Evolutionary conservation across 2,329 filamentous ascomycete genomes (phyloP).

Genomic region (Gnomoniopsis smithogilvyi): DNA sequence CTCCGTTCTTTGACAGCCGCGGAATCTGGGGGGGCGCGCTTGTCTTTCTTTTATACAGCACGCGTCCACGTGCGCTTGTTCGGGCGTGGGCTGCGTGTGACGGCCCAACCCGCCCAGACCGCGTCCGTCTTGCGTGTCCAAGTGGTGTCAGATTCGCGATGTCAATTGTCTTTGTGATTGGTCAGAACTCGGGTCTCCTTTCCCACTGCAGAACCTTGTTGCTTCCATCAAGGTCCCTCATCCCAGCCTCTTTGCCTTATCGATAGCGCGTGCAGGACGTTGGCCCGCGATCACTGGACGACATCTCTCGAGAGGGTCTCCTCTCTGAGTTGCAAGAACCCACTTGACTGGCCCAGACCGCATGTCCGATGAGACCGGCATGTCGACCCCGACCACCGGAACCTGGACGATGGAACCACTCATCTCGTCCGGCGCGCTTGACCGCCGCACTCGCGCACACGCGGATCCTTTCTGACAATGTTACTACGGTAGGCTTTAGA

Average conservation of each 20-base stretch:
- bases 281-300: not conserved
- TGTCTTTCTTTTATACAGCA: not conserved
- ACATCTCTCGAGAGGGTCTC: constrained; percentile 1
- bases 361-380: constrained; percentile 17
- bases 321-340: not conserved
- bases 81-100: not conserved
- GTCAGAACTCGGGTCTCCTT: not conserved
- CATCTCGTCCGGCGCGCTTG: constrained; percentile 12
- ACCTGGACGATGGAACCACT: constrained; percentile 10
- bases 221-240: not conserved
- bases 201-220: not conserved
- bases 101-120: not conserved
- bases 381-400: constrained; percentile 12
- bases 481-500: not conserved
- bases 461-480: not conserved
- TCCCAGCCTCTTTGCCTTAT: not conserved
- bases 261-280: not conserved
- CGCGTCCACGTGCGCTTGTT: too few relatives aligned
- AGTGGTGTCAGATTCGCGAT: constrained; percentile 14
- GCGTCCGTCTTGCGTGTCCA: constrained; percentile 16
- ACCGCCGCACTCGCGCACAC: constrained; percentile 12
- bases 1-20: too few relatives aligned
- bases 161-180: not conserved
- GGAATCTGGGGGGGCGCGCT: not conserved
- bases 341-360: constrained; percentile 18